A percentile compares a stretch with the other conserved stretches of the same genome.
Evolutionary conservation across 2,329 filamentous ascomycete genomes (phyloP).

Genomic region (Cyphellophora europaea): DNA sequence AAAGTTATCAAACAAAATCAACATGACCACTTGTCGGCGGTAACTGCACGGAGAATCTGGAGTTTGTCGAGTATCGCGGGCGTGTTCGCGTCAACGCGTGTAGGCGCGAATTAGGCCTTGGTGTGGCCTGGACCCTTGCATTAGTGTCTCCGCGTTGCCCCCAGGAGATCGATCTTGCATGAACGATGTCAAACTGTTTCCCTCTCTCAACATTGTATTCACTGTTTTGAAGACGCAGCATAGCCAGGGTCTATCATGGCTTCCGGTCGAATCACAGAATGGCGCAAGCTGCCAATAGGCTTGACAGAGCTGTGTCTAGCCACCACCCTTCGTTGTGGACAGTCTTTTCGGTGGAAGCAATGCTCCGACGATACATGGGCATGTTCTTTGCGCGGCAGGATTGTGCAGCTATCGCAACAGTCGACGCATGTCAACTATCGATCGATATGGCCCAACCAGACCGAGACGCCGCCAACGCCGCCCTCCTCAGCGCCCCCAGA

Average conservation of each 20-base stretch:
- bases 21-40: too few species aligned
- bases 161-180: not conserved
- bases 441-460: constrained; percentile 45
- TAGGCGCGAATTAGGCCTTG: not conserved
- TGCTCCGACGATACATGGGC: constrained; percentile 76
- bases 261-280: constrained; percentile 54
- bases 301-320: constrained; percentile 86
- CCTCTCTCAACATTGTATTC: not conserved
- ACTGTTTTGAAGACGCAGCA: not conserved
- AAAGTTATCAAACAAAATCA: too few species aligned
- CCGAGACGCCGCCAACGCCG: constrained; percentile 26
- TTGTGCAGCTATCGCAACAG: constrained; percentile 80
- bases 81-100: too few species aligned
- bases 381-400: constrained; percentile 74
- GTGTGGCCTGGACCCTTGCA: not conserved
- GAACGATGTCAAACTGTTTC: not conserved
- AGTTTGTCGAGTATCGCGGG: too few species aligned
- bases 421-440: constrained; percentile 69
- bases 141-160: not conserved
- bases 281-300: constrained; percentile 76
- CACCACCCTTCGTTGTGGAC: constrained; percentile 86
- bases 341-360: constrained; percentile 90
- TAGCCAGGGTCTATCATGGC: too few species aligned
- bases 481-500: constrained; percentile 24
- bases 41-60: too few species aligned